Evolutionary conservation across 78 protist genomes (phyloP), one percentile per base, ranked within the genome.

Genomic region (Mastigamoeba balamuthi): DNA sequence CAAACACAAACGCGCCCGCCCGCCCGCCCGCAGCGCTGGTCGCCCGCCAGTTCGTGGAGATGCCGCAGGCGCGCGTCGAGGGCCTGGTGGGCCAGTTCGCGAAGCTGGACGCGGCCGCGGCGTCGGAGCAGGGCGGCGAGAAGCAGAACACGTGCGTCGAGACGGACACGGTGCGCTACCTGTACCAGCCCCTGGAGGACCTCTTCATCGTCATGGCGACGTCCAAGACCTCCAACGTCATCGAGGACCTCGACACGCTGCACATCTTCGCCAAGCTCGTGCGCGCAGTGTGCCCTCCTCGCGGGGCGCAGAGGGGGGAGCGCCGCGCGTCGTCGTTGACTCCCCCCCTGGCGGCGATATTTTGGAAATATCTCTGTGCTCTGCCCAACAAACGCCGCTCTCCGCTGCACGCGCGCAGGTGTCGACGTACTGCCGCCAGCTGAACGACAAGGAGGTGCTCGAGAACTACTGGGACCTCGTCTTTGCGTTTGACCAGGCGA

Each of bases 11-110:
- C n/a, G n/a, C n/a, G n/a, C n/a, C n/a, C n/a, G n/a, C n/a, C n/a
- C n/a, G n/a, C n/a, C n/a, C 6, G 8, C 25, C 69, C 1, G 2
- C 37, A 88, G 92, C 91, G 1, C 65, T 96, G 27, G 69, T 96
- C 7, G 36, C 96, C 6, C 79, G 99, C 7, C 98, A 96, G 67
- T 96, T 91, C 36, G 89, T 92, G 40, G 97, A 93, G 37, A 89
- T 94, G 85, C 78, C 88, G 1, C 81, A 90, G 30, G 84, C 93
- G 28, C 88, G 97, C 67, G 78, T 96, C 17, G 98, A 95, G 69
- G 98, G 98, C 2, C 82, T 94, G 40, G 66, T 94, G 23, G 90
- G 97, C 0, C 96, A 96, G 10, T 94, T 96, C 39, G 96, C 99
- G 25, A 95, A 95, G 87, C 91, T 94, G 17, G 17, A 17, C 58